A percentile compares a stretch with the other conserved stretches of the same genome.
Conservation (phyloP, 345 rosid species). For the Odontarrhena argentea region DNA sequence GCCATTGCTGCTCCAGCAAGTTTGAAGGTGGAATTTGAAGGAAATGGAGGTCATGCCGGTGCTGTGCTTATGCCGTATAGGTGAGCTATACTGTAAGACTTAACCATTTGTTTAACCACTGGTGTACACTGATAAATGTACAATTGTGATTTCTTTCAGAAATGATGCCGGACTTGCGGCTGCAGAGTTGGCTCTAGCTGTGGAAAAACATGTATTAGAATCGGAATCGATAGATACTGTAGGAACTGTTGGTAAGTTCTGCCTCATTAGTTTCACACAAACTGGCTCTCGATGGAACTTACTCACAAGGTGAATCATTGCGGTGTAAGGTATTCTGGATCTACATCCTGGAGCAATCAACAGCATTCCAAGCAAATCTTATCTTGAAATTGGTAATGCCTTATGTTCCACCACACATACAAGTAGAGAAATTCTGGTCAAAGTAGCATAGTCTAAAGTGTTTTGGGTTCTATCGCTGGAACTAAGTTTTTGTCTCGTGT, state of each 20-base stretch:
- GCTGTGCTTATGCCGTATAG: constrained; percentile 92
- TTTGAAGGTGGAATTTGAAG: constrained; percentile 86
- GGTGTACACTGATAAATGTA: constrained; percentile 7
- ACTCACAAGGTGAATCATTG: constrained; percentile 3
- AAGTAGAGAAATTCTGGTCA: constrained; percentile 3
- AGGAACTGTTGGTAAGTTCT: constrained; percentile 80
- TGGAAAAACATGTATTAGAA: constrained; percentile 82
- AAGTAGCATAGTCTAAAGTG: neutral
- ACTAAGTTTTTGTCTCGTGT: constrained; percentile 14
- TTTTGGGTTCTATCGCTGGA: constrained; percentile 18
- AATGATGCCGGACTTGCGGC: constrained; percentile 98
- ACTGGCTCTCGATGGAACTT: constrained; percentile 9
- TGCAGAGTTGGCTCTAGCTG: constrained; percentile 88
- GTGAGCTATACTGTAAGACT: constrained; percentile 41
- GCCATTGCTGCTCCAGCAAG: constrained; percentile 99
- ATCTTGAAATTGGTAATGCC: constrained; percentile 78
- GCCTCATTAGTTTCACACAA: constrained; percentile 7
- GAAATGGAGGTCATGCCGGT: constrained; percentile 96
- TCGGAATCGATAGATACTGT: constrained; percentile 92
- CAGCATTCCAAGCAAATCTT: constrained; percentile 96
- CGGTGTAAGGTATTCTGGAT: constrained; percentile 65
- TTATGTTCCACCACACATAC: constrained; percentile 11
- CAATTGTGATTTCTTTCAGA: constrained; percentile 42
- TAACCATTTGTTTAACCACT: neutral
- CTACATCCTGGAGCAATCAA: constrained; percentile 96